Base-by-base conservation (phyloP, 1,284 basidiomycete genomes). In the Porogramme epimiltina region DNA sequence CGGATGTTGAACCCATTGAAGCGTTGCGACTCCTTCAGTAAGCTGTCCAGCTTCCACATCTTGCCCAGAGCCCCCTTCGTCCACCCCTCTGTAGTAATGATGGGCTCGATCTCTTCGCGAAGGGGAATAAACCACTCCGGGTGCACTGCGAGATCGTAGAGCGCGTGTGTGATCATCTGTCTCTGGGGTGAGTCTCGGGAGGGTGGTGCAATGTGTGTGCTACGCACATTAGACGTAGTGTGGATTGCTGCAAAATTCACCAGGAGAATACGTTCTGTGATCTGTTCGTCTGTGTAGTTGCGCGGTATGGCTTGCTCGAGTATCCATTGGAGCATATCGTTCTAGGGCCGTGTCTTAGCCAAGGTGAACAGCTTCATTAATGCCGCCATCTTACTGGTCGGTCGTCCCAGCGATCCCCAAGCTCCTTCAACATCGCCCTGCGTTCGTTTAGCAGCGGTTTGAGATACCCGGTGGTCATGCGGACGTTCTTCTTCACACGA, bases 31-130 rank as follows among this genome's bases (percentile, higher is more conserved):
- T 82, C 80, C 43, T 75, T 72, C 47, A 84, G 55, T 61, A 82
- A 80, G 55, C 79, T 81, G 55, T 82, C 80, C 18, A 82, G 55
- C 49, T 77, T 77, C 46, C 66, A 62, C 72, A 82, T 72, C 47
- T 75, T 76, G 15, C 58, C 62, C 45, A 82, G 62, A 0, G 73
- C 66, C 0, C 58, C 58, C 57, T 80, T 79, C 1, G 72, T 74
- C 75, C 78, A 79, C 0, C 79, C 78, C 24, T 78, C 69, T 26
- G 65, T 61, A 0, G 55, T 52, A 10, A 75, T 54, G 3, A 74
- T 62, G 1, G 46, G 31, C 23, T 74, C 73, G 0, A 78, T 65
- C 60, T 82, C 80, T 33, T 78, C 73, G 2, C 79, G 71, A 28
- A 82, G 58, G 1, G 69, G 69, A n/a, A 67, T 56, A 10, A 76